Conservation (phyloP, 305 asterid species). For the Andrographis paniculata region DNA sequence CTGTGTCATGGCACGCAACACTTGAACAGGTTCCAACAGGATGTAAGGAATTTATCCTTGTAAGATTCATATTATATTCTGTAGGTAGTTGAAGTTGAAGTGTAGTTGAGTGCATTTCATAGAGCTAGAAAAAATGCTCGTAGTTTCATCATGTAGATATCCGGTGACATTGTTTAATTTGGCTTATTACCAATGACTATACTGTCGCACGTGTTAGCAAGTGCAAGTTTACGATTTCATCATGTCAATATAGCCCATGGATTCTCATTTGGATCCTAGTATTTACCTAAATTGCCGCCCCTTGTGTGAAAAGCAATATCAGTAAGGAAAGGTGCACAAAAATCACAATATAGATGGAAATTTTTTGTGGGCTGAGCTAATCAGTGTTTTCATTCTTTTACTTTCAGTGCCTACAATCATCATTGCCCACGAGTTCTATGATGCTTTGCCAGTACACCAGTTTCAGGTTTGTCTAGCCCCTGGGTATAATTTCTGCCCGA, state of each 20-base stretch:
- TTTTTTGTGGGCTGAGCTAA: slow-evolving; percentile 12
- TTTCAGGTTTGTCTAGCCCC: slow-evolving; percentile 57
- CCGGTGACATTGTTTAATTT: not conserved
- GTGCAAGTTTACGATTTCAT: not conserved
- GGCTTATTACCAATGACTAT: not conserved
- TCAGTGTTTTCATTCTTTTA: not conserved
- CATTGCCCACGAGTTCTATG: slow-evolving; percentile 86
- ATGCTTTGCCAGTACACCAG: slow-evolving; percentile 93
- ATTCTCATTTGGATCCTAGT: not conserved
- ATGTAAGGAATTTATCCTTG: slow-evolving; percentile 36
- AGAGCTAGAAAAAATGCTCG: no score
- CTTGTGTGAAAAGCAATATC: not conserved
- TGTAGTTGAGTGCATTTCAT: slow-evolving; percentile 1
- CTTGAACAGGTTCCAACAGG: slow-evolving; percentile 84
- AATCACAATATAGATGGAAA: no score
- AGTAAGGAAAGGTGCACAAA: no score
- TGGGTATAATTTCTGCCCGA: slow-evolving; percentile 3
- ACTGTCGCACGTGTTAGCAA: not conserved
- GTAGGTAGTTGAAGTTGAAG: not conserved
- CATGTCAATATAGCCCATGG: not conserved
- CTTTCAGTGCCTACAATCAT: slow-evolving; percentile 72
- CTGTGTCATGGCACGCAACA: slow-evolving; percentile 77
- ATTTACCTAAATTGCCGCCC: no score
- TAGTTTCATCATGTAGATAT: not conserved
- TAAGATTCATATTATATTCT: slow-evolving; percentile 9